Percentiles rank a stretch among this genome's conserved stretches.
Evolutionary conservation across 805 yeast species (phyloP).

Genomic region (Candida montana): DNA sequence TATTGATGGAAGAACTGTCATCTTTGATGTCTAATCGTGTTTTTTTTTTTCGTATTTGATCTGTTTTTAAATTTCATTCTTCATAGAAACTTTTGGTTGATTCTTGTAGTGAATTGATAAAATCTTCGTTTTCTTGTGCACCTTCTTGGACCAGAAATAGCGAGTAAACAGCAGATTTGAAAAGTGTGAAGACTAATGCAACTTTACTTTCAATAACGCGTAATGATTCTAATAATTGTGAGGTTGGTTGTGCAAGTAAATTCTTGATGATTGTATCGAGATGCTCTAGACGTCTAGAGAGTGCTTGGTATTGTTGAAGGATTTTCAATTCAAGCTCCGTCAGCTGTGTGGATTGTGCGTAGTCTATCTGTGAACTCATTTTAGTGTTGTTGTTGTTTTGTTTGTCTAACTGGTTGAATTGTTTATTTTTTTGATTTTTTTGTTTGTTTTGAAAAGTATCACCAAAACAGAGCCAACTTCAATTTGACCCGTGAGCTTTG

Average conservation of each 20-base stretch:
- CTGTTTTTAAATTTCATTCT: conserved; percentile 1
- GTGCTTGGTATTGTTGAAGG: conserved; percentile 33
- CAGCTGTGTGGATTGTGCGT: conserved; percentile 25
- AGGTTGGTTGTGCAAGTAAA: conserved; percentile 21
- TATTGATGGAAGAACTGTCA: conserved; percentile 86
- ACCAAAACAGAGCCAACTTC: too few species aligned
- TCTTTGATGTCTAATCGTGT: conserved; percentile 39
- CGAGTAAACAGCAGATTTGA: conserved; percentile 68
- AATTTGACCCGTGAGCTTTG: neutral
- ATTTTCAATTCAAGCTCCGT: conserved; percentile 31
- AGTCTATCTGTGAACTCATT: conserved; percentile 14
- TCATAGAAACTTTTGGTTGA: conserved; percentile 18
- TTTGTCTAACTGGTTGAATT: too few species aligned
- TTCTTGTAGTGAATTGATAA: conserved; percentile 15
- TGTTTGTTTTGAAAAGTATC: too few species aligned
- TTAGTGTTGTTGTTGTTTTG: neutral
- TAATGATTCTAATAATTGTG: conserved; percentile 42
- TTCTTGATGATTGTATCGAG: conserved; percentile 20
- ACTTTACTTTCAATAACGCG: conserved; percentile 58
- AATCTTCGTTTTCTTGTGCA: conserved; percentile 13
- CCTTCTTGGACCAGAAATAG: conserved; percentile 48
- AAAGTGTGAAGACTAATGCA: conserved; percentile 58
- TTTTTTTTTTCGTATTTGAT: neutral
- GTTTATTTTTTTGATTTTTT: too few species aligned
- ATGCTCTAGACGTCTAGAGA: conserved; percentile 30